Conservation (phyloP, 345 rosid genomes). For the Trapa bicornis region DNA sequence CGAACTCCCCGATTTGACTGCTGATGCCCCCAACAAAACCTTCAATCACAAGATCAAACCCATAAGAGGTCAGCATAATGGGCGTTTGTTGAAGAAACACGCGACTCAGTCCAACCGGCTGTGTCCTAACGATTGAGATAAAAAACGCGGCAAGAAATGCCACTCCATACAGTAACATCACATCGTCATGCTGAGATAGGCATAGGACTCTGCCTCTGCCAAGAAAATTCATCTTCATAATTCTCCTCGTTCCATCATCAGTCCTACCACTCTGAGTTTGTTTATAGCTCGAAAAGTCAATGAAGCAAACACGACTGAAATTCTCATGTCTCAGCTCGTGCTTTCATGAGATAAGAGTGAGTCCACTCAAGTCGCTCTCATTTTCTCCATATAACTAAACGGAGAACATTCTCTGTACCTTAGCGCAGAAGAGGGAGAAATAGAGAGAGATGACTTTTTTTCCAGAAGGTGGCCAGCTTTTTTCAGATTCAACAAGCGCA, state of each 20-base stretch:
- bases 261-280: neutral
- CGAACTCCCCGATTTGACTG: conserved; percentile 28
- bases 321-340: conserved; percentile 1
- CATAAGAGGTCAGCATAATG: conserved; percentile 8
- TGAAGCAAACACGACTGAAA: neutral
- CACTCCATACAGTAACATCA: neutral
- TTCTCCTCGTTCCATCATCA: too few relatives aligned
- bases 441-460: too few relatives aligned
- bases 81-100: neutral
- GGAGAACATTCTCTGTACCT: neutral
- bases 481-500: neutral
- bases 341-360: neutral
- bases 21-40: conserved; percentile 25
- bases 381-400: neutral
- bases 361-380: neutral
- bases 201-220: neutral
- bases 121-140: neutral
- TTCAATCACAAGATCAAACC: conserved; percentile 18
- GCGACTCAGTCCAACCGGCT: neutral
- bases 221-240: neutral
- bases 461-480: neutral
- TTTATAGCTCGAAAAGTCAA: neutral
- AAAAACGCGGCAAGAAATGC: neutral
- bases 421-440: too few relatives aligned
- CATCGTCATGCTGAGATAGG: neutral